These are phyloP conservation scores for Sphaerostilbella broomeana DNA, from an alignment of 2,329 filamentous ascomycete genomes.

Conservation along the genomic window DNA sequence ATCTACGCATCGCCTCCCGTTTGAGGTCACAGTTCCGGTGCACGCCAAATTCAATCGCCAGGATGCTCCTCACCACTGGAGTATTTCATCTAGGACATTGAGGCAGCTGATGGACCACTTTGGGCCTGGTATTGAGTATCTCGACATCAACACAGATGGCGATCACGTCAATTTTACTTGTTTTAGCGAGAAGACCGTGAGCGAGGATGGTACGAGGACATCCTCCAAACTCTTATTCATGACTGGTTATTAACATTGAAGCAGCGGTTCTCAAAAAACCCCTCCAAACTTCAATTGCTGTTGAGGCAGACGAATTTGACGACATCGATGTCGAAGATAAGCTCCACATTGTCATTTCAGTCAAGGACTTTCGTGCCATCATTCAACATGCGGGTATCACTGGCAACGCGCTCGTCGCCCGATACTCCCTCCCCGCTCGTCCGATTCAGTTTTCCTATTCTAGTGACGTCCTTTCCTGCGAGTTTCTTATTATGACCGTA, in stretches of 20 bases:
- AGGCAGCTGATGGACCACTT: slow-evolving; percentile 76
- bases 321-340: slow-evolving; percentile 67
- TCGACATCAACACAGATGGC: slow-evolving; percentile 70
- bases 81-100: slow-evolving; percentile 62
- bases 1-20: slow-evolving; percentile 70
- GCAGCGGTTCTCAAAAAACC: slow-evolving; percentile 74
- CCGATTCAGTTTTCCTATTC: slow-evolving; percentile 69
- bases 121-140: slow-evolving; percentile 70
- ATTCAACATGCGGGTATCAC: slow-evolving; percentile 67
- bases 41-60: slow-evolving; percentile 68
- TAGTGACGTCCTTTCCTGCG: slow-evolving; percentile 60
- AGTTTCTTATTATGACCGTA: slow-evolving; percentile 78
- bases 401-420: slow-evolving; percentile 58
- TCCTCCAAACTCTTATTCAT: neutral
- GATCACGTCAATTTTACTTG: slow-evolving; percentile 73
- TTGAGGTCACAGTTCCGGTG: slow-evolving; percentile 66
- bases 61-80: slow-evolving; percentile 63
- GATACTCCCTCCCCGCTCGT: slow-evolving; percentile 63
- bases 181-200: slow-evolving; percentile 72
- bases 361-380: slow-evolving; percentile 77
- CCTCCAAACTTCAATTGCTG: slow-evolving; percentile 69
- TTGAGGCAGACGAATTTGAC: slow-evolving; percentile 71
- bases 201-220: slow-evolving; percentile 41
- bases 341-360: slow-evolving; percentile 71
- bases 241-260: slow-evolving; percentile 11